phyloP scores from a whole-genome alignment of 345 rosid species.

The Populus pruinosa region DNA sequence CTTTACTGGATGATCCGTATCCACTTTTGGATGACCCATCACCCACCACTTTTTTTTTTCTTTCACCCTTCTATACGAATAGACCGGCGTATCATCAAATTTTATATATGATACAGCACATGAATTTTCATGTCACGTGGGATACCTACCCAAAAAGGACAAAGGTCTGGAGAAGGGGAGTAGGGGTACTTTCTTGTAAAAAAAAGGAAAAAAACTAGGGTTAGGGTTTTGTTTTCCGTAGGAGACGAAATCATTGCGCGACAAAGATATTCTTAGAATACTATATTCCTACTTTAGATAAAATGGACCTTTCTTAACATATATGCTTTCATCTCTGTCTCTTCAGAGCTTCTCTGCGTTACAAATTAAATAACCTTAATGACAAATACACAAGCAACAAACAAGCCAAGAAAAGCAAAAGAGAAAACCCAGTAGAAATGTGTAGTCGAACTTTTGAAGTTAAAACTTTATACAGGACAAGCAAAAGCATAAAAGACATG shows the following conservation, averaged over 20 bases:
- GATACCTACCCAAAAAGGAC: conserved; percentile 18
- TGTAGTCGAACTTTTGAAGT: conserved; percentile 35
- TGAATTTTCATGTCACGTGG: conserved; percentile 41
- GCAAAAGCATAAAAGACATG: conserved; percentile 17
- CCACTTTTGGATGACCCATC: conserved; percentile 35
- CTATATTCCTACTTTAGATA: background rate
- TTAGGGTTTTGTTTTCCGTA: conserved; percentile 23
- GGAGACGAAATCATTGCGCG: conserved; percentile 38
- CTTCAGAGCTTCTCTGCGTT: conserved; percentile 18
- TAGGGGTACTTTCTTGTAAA: conserved; percentile 7
- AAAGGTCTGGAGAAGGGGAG: background rate
- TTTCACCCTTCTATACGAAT: background rate
- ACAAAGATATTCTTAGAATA: conserved; percentile 39
- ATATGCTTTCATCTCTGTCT: conserved; percentile 27
- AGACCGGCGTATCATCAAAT: background rate
- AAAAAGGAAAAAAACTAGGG: conserved; percentile 19
- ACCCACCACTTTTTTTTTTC: background rate
- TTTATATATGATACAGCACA: conserved; percentile 26
- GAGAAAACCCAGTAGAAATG: conserved; percentile 10
- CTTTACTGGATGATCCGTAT: conserved; percentile 43
- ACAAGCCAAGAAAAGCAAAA: conserved; percentile 8
- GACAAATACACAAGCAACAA: background rate
- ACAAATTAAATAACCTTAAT: conserved; percentile 14
- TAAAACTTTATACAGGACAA: conserved; percentile 30
- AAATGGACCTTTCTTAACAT: conserved; percentile 21